phyloP scores from a whole-genome alignment of 2,329 filamentous ascomycete species.

The Neurospora sp. region DNA sequence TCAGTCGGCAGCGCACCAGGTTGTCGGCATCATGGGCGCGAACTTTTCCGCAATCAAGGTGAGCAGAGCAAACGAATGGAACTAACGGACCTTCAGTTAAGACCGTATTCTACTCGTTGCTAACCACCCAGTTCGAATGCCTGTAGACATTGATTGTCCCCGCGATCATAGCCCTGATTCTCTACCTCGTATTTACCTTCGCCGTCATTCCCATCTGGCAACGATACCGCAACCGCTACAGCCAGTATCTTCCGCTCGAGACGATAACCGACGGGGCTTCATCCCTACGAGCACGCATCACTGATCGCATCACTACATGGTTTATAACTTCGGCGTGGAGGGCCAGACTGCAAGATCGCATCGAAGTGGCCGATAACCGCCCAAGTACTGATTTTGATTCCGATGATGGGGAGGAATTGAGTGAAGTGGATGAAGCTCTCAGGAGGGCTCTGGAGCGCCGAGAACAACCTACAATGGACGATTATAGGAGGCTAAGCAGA shows the following conservation, averaged over 20 bases:
- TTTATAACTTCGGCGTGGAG: slow-evolving; percentile 41
- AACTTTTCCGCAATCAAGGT: slow-evolving; percentile 31
- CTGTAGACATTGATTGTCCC: slow-evolving; percentile 59
- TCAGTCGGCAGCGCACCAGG: neutral
- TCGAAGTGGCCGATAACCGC: slow-evolving; percentile 30
- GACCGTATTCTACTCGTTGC: neutral
- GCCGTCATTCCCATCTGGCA: slow-evolving; percentile 59
- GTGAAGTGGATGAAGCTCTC: slow-evolving; percentile 44
- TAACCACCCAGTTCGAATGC: neutral
- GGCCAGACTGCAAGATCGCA: slow-evolving; percentile 28
- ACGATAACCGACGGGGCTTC: slow-evolving; percentile 48
- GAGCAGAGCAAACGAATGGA: slow-evolving; percentile 5
- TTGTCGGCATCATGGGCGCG: slow-evolving; percentile 23
- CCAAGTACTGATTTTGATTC: slow-evolving; percentile 47
- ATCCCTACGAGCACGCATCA: slow-evolving; percentile 43
- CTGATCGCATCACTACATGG: slow-evolving; percentile 29
- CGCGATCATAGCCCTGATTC: slow-evolving; percentile 56
- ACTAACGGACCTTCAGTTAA: neutral
- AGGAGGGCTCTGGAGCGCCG: slow-evolving; percentile 31
- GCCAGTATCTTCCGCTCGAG: slow-evolving; percentile 63
- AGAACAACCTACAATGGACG: slow-evolving; percentile 35
- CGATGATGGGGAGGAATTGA: slow-evolving; percentile 62
- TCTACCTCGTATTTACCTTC: slow-evolving; percentile 59
- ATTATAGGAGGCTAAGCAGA: slow-evolving; percentile 54
- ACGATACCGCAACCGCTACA: slow-evolving; percentile 59